Evolutionary conservation across 371 early-diverging fungal genomes (phyloP).

Genomic region (Mucor velutinosus): DNA sequence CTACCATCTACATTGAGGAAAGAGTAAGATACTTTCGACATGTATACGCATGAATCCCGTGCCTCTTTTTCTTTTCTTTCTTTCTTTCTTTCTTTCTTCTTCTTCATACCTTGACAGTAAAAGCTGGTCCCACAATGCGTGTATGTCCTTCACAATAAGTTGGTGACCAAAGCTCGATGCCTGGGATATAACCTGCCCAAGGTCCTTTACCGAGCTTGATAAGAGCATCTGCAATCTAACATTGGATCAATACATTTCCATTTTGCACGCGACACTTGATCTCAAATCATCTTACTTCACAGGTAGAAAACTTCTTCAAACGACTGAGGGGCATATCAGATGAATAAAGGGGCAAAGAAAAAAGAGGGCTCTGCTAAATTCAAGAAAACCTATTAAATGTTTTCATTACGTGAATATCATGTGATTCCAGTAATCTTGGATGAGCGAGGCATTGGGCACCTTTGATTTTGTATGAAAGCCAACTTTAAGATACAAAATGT

Average conservation of each 20-base stretch:
- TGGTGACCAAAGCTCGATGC: slow-evolving; percentile 71
- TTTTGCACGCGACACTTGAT: not conserved
- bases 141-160: slow-evolving; percentile 56
- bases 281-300: slow-evolving; percentile 28
- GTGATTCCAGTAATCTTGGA: not conserved
- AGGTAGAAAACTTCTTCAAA: slow-evolving; percentile 36
- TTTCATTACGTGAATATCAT: slow-evolving; percentile 1
- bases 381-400: slow-evolving; percentile 2
- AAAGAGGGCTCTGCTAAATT: not conserved
- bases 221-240: slow-evolving; percentile 76
- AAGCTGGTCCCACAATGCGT: slow-evolving; percentile 75
- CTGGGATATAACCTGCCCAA: slow-evolving; percentile 69
- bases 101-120: slow-evolving; percentile 65
- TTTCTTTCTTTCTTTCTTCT: not conserved
- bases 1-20: slow-evolving; percentile 46
- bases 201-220: slow-evolving; percentile 60
- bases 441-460: not conserved
- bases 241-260: not conserved
- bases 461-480: not conserved
- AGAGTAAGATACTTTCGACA: not conserved
- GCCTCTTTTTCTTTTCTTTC: not conserved
- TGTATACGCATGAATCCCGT: not conserved
- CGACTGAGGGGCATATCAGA: not conserved
- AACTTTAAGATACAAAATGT: not conserved
- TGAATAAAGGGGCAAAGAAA: not conserved